Evolutionary conservation across 768 basidiomycete genomes (phyloP), one percentile per base, ranked within the genome.

Genomic region (Cystobasidium ongulense): DNA sequence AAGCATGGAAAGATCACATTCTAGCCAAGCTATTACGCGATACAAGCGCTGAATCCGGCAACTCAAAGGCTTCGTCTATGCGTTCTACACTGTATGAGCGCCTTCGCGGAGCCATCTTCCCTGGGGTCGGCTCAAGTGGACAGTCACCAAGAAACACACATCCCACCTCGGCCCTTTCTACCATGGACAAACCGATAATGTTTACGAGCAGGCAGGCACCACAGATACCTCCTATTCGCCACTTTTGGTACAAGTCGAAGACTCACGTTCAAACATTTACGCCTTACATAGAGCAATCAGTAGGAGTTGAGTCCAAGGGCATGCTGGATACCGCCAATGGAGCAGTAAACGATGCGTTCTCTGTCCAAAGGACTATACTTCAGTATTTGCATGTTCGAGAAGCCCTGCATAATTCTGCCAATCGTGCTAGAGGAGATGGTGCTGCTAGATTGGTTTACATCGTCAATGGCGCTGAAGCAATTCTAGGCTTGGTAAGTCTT

Each of bases 191-290:
- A n/a, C n/a, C n/a, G n/a, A n/a, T n/a, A n/a, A n/a, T n/a, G n/a
- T n/a, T n/a, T n/a, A n/a, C n/a, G n/a, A n/a, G n/a, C n/a, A n/a
- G n/a, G n/a, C n/a, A n/a, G 13, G 88, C 90, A 68, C 82, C 97
- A 13, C 87, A 87, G n/a, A 88, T 95, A 76, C 92, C 92, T 1
- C 93, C 93, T 1, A 82, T 98, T 33, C 86, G 91, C 35, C 96
- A 99, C 81, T 99, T 97, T 79, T 82, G 97, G 61, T 98, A 97
- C 84, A 97, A 97, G 82, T 91, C 90, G 11, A 85, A 91, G 15
- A 83, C 86, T 7, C 87, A 91, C 77, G 93, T 99, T 23, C 96
- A 99, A 80, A 85, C 95, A 39, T 96, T 94, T 0, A 82, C 85
- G 75, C 93, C 96, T 1, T 80, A 81, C n/a, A 94, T 89, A 81